These are phyloP conservation scores for Trichoderma arundinaceum DNA, from an alignment of 2,329 filamentous ascomycete species.

Conservation along the genomic window DNA sequence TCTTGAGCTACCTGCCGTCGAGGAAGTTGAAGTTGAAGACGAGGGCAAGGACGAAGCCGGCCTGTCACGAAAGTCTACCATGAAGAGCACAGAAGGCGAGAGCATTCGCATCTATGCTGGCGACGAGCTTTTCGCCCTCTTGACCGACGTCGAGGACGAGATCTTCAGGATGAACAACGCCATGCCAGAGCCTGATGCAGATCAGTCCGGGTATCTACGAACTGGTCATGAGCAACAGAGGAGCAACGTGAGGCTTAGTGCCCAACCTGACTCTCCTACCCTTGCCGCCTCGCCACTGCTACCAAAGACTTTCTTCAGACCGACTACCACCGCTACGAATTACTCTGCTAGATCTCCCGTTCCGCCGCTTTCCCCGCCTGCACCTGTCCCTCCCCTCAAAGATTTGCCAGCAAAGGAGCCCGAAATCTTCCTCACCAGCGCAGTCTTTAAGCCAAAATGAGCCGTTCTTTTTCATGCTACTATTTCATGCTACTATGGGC, in stretches of 20 bases:
- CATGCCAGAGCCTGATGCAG: constrained; percentile 31
- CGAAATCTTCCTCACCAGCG: constrained; percentile 55
- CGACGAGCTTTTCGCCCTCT: constrained; percentile 68
- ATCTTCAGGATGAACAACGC: constrained; percentile 46
- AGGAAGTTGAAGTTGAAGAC: constrained; percentile 44
- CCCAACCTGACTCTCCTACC: constrained; percentile 39
- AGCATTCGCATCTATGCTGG: constrained; percentile 73
- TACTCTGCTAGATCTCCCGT: constrained; percentile 31
- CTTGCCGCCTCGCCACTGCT: constrained; percentile 23
- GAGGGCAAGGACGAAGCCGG: constrained; percentile 38
- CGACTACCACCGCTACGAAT: not conserved
- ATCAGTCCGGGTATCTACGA: constrained; percentile 36
- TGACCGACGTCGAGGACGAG: constrained; percentile 67
- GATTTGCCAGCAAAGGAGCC: constrained; percentile 33
- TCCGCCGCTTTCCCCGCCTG: constrained; percentile 43
- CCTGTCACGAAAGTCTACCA: constrained; percentile 35
- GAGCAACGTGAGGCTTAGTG: constrained; percentile 59
- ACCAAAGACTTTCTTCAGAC: not conserved
- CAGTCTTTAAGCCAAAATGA: constrained; percentile 54
- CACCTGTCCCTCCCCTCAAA: constrained; percentile 46
- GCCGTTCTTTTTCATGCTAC: not conserved
- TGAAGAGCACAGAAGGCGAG: constrained; percentile 56
- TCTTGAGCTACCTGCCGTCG: constrained; percentile 56
- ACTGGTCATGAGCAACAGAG: constrained; percentile 54
- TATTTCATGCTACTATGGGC: not conserved